A percentile compares a stretch with the other conserved stretches of the same genome.
phyloP scores from a whole-genome alignment of 495 filamentous ascomycete genomes.

The Daldinia caldariorum region DNA sequence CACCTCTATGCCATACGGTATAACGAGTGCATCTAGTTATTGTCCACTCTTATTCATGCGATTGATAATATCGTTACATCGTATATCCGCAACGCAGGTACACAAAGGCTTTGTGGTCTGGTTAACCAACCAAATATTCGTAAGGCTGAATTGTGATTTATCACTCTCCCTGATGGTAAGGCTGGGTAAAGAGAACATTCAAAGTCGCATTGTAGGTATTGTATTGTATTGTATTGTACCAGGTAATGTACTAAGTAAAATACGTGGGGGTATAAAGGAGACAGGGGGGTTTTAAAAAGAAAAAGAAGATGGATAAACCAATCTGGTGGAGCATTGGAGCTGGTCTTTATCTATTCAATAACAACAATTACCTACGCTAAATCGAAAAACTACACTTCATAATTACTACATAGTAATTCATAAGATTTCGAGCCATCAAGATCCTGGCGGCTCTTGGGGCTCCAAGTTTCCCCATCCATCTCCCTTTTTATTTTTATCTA shows the following conservation, averaged over 20 bases:
- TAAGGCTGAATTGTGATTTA: slow-evolving; percentile 1
- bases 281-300: not conserved
- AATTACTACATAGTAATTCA: slow-evolving; percentile 2
- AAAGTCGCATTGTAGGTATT: not conserved
- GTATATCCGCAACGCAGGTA: not conserved
- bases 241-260: not conserved
- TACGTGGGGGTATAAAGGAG: slow-evolving; percentile 7
- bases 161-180: slow-evolving; percentile 7
- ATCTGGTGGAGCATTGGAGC: slow-evolving; percentile 21
- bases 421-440: slow-evolving; percentile 8
- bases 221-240: too few species aligned
- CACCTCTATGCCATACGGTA: not conserved
- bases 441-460: not conserved
- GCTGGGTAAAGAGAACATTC: slow-evolving; percentile 1
- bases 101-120: not conserved
- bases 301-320: slow-evolving; percentile 1
- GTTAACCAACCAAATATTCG: not conserved
- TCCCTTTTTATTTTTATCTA: not conserved
- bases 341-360: slow-evolving; percentile 23
- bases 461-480: not conserved
- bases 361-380: slow-evolving; percentile 21
- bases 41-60: not conserved
- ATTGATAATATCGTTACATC: not conserved
- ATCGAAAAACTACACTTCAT: slow-evolving; percentile 14
- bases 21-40: not conserved